phyloP scores from a whole-genome alignment of 331 rosid genomes.

The Malus hybrid region DNA sequence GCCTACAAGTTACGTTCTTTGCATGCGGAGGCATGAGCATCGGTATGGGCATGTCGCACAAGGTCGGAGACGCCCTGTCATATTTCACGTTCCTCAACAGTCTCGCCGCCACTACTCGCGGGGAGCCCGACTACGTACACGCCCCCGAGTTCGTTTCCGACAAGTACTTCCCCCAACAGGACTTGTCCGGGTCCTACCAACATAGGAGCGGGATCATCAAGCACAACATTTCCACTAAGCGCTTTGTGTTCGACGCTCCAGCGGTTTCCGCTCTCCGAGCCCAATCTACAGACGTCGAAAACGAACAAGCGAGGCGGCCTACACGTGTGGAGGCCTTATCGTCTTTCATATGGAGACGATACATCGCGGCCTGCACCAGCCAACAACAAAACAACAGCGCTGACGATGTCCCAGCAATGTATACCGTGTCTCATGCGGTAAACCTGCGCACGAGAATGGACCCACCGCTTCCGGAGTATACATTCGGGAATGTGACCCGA shows the following conservation, averaged over 20 bases:
- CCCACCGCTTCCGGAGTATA: constrained; percentile 8
- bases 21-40: constrained; percentile 11
- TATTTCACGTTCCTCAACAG: constrained; percentile 8
- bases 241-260: constrained; percentile 14
- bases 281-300: not conserved
- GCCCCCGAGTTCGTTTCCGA: constrained; percentile 3
- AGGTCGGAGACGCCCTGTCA: constrained; percentile 14
- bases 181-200: not conserved
- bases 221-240: constrained; percentile 9
- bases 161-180: constrained; percentile 2
- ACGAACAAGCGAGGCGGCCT: not conserved
- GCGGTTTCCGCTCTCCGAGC: constrained; percentile 5
- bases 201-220: not conserved
- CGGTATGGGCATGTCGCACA: constrained; percentile 6
- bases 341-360: constrained; percentile 16
- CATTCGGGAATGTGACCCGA: constrained; percentile 19
- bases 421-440: constrained; percentile 11
- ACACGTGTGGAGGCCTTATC: constrained; percentile 24
- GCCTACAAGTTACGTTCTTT: constrained; percentile 9
- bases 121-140: not conserved
- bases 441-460: constrained; percentile 24
- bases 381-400: not conserved
- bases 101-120: constrained; percentile 4
- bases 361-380: constrained; percentile 4
- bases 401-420: not conserved